Conservation (phyloP, 225 moss, liverwort and hornwort genomes). For the Pseudisothecium myosuroides region DNA sequence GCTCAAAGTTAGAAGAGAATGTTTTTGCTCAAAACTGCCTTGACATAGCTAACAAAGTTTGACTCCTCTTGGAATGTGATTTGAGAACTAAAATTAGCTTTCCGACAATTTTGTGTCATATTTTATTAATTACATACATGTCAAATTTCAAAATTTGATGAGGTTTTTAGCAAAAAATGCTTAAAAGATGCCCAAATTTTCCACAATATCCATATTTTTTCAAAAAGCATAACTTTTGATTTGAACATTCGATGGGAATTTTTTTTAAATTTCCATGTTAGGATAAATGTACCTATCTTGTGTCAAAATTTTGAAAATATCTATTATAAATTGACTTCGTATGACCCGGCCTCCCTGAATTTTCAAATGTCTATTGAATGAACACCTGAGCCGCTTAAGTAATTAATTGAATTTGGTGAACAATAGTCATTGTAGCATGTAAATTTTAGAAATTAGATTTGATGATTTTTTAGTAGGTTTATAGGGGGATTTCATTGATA, state of each 20-base stretch:
- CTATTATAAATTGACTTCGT: not conserved
- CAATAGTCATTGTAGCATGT: not conserved
- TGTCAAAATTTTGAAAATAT: not conserved
- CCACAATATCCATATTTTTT: fast-evolving
- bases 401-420: not conserved
- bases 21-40: fast-evolving
- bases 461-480: not conserved
- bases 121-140: not conserved
- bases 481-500: not conserved
- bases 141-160: not conserved
- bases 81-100: not conserved
- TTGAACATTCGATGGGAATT: fast-evolving
- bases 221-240: too few relatives aligned
- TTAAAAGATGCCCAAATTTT: not conserved
- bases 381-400: fast-evolving
- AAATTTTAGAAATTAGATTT: not conserved
- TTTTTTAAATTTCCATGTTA: too few relatives aligned
- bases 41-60: not conserved
- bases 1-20: not conserved
- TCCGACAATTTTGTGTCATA: not conserved
- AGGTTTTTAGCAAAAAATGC: not conserved
- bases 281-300: too few relatives aligned
- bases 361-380: not conserved
- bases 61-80: not conserved
- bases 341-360: not conserved